Evolutionary conservation across 148 eudicot genomes (phyloP), one percentile per base, ranked within the genome.

Genomic region (Chenopodium quinoa): DNA sequence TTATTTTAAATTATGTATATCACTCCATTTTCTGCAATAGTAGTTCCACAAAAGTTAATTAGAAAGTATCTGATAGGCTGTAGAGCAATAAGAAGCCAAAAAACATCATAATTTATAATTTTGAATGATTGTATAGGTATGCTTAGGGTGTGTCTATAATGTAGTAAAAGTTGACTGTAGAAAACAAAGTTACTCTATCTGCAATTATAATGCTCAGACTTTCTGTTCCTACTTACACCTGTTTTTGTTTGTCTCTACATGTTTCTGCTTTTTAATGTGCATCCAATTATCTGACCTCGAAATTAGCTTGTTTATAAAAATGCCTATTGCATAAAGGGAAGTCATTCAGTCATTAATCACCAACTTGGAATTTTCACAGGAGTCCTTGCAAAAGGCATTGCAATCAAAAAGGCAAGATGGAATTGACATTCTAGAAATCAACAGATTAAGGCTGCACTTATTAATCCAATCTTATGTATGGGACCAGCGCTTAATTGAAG

Each of bases 371-470:
- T 85, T 40, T 77, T 85, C 76, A 31, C 87, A 96, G 99, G 95
- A 91, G 72, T 86, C 85, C 34, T 84, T 92, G 70, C 86, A 87
- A 85, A 89, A 84, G 81, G 85, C 90, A 37, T 71, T 84, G 87
- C 88, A 79, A 46, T 78, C 84, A 76, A 90, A 86, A 69, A 86
- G 83, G 56, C 84, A 86, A 84, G 90, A 78, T 40, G 83, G 76
- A 44, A 81, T 89, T 82, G 99, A 96, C 87, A 92, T 96, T 79
- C 87, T 96, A 66, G 99, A 94, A 85, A 87, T 96, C 87, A 96
- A 94, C 86, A 88, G 88, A 78, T 73, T 92, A 69, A 85, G 94
- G 83, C 89, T 95, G 34, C 95, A 83, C 31, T 85, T 96, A 84
- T 82, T 96, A 37, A 89, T 94, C 80, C 95, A 91, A 65, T 90